Percentiles rank a stretch among this genome's conserved stretches.
These are phyloP conservation scores for Cylindrodendrum hubeiense DNA, from an alignment of 2,329 filamentous ascomycete species.

Conservation along the genomic window DNA sequence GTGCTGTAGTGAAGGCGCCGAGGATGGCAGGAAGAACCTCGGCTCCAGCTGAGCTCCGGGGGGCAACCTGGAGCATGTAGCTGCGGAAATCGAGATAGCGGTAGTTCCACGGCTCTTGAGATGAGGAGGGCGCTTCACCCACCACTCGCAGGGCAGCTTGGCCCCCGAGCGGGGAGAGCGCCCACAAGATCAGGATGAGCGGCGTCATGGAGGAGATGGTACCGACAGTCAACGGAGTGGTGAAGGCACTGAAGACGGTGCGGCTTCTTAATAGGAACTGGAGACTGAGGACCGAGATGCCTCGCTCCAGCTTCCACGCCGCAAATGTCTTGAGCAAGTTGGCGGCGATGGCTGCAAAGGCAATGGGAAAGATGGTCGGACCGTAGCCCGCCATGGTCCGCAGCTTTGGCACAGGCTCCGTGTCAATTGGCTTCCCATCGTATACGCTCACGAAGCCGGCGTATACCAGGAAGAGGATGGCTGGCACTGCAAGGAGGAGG, in stretches of 20 bases:
- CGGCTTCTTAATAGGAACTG: conserved; percentile 25
- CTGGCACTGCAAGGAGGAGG: not conserved
- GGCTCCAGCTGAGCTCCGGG: not conserved
- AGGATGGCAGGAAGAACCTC: conserved; percentile 9
- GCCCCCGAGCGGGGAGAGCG: conserved; percentile 22
- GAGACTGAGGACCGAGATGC: conserved; percentile 25
- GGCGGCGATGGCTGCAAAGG: conserved; percentile 12
- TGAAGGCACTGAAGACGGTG: conserved; percentile 24
- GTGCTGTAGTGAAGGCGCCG: conserved; percentile 7
- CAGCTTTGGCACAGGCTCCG: not conserved
- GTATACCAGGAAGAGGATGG: conserved; percentile 1
- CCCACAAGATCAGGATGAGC: conserved; percentile 23
- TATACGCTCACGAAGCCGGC: not conserved
- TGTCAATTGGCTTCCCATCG: not conserved
- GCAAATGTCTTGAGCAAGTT: conserved; percentile 17
- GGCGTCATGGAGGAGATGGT: conserved; percentile 12
- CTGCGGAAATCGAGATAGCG: conserved; percentile 24
- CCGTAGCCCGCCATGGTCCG: not conserved
- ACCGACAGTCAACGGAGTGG: conserved; percentile 6
- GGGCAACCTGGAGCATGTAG: not conserved
- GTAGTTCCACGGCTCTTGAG: conserved; percentile 4
- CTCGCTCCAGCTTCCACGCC: conserved; percentile 22
- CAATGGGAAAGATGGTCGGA: conserved; percentile 22
- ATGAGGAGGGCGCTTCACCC: conserved; percentile 1
- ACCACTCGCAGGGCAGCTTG: conserved; percentile 24